Percentiles rank a stretch among this genome's conserved stretches.
phyloP scores from a whole-genome alignment of 331 rosid species.

The Pyracantha coccinea region DNA sequence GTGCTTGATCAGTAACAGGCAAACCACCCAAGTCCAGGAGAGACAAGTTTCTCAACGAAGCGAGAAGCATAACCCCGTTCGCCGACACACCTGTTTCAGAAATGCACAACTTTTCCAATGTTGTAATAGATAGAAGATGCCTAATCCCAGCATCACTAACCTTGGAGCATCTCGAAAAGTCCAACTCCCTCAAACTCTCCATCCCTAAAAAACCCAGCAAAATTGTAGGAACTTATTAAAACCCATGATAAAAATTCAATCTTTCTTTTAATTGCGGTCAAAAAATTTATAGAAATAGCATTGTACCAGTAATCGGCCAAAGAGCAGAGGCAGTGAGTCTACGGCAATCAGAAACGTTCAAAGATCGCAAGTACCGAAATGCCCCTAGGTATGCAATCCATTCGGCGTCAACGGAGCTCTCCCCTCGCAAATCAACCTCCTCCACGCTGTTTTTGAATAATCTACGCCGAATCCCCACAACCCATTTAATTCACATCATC shows the following conservation, averaged over 20 bases:
- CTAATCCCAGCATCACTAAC: constrained; percentile 62
- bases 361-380: constrained; percentile 42
- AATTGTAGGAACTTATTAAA: not conserved
- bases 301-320: constrained; percentile 69
- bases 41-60: constrained; percentile 46
- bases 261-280: not conserved
- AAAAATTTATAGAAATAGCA: not conserved
- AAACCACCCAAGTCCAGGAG: constrained; percentile 87
- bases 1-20: constrained; percentile 58
- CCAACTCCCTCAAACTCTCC: constrained; percentile 56
- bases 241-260: not conserved
- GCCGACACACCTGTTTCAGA: constrained; percentile 65
- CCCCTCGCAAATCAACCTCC: constrained; percentile 56
- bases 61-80: constrained; percentile 54
- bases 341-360: constrained; percentile 59
- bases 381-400: constrained; percentile 98
- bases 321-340: constrained; percentile 56
- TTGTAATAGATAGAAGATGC: constrained; percentile 50
- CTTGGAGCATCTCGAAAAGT: constrained; percentile 70
- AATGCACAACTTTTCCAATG: constrained; percentile 53
- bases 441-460: constrained; percentile 64
- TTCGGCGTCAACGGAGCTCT: constrained; percentile 55
- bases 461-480: constrained; percentile 21
- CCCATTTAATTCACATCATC: not conserved
- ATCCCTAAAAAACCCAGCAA: constrained; percentile 39